phyloP scores from a whole-genome alignment of 345 rosid species.

The Pistacia atlantica region DNA sequence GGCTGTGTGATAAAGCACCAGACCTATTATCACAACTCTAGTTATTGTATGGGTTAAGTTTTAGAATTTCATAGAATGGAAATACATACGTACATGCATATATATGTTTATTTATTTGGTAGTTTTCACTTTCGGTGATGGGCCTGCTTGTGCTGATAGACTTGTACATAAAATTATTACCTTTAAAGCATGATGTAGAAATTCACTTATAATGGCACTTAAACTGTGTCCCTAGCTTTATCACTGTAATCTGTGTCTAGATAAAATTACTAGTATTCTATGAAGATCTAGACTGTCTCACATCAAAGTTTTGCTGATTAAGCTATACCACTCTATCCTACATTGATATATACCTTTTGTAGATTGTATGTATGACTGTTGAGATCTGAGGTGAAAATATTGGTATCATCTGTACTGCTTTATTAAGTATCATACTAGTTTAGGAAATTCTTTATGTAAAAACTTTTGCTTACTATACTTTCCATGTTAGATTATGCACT shows the following conservation, averaged over 20 bases:
- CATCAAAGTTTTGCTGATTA: neutral
- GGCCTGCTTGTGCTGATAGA: neutral
- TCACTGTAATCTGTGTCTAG: neutral
- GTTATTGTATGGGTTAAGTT: neutral
- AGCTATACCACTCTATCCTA: neutral
- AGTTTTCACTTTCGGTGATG: neutral
- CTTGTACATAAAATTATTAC: neutral
- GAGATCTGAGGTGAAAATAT: neutral
- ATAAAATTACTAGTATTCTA: neutral
- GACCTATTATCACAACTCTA: neutral
- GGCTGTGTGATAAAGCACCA: neutral
- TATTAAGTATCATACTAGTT: neutral
- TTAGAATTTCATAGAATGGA: neutral
- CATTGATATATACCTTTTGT: neutral
- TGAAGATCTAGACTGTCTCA: neutral
- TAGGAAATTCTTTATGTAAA: neutral
- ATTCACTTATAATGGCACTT: neutral
- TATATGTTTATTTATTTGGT: neutral
- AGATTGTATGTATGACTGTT: neutral
- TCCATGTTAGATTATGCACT: neutral
- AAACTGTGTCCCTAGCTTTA: neutral
- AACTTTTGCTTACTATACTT: neutral
- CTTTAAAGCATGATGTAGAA: neutral
- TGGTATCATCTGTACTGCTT: neutral
- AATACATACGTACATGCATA: no score